Evolutionary conservation across 129 eudicot genomes (phyloP), one percentile per base, ranked within the genome.

Genomic region (Flaveria ramosissima): DNA sequence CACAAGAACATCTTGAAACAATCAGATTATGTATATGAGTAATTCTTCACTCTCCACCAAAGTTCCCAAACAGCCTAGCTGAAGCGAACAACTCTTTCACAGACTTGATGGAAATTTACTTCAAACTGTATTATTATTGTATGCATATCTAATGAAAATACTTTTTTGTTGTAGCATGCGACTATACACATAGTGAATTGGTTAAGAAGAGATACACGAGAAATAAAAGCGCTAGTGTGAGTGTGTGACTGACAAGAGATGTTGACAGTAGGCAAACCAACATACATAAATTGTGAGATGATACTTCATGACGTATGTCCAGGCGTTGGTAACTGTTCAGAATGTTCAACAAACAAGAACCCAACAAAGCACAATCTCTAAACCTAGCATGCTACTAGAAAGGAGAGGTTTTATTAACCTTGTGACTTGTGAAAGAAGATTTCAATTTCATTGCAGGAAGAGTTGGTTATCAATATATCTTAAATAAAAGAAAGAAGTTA

Each of bases 171-270:
- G 56, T 39, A 12, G 13, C 12, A 20, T 72, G 66, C 16, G 13
- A 32, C 20, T 20, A 2, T 55, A 39, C 52, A 36, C 52, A 36
- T 21, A 51, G 47, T 27, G 76, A 71, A 2, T n/a, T 71, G 64
- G 17, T 20, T 42, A 30, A 71, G 6, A 2, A 52, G 26, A 56
- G 26, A 56, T 9, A 56, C 2, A 56, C 9, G 9, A 2, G 27
- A 56, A 9, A 70, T 47, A 70, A 9, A 43, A 70, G 12, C 41
- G 21, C 57, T 9, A 8, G 47, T 16, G 64, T 2, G 64, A 71
- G 13, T 52, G 27, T 16, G 64, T 5, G 64, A 71, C 32, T 52
- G n/a, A 71, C 47, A 52, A 71, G 76, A 71, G 45, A 52, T 72
- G n/a, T 24, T n/a, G 65, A 26, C 50, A 10, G 50, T 17, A 51